Base-by-base conservation (phyloP, 306 rosid species). In the Vachellia collinsii region DNA sequence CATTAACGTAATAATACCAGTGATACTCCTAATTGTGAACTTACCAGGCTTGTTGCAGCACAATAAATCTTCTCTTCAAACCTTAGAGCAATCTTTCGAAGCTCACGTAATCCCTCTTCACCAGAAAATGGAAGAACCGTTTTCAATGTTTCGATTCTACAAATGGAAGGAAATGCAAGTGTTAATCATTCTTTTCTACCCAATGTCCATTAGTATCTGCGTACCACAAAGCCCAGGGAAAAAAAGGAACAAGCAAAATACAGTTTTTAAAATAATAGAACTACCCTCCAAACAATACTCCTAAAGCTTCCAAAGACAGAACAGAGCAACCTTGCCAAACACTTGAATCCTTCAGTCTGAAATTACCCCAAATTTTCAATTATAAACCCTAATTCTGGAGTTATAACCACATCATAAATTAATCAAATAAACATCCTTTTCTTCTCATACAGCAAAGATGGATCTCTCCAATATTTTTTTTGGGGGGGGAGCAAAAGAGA, bases 91-190 rank as follows among this genome's bases (percentile, higher is more conserved):
- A 92, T 94, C 80, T 88, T 91, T 85, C 59, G 77, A 53, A 94
- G 97, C 84, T 93, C 97, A 36, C 34, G 90, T 80, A 94, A 68
- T 71, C 98, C 97, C 20, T 90, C 97, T 70, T 80, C 87, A 76
- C 91, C 97, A 53, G 89, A 77, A 86, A 83, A 85, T 16, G 97
- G 97, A 79, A 91, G 89, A 79, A 88, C 91, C 85, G 87, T 90
- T 94, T 90, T 94, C 86, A 91, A 82, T 0, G 97, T 89, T 56
- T 93, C 91, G 97, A 87, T 90, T 88, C 97, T 94, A 56, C 54
- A 58, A 43, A 58, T 44, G 77, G n/a, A 66, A 51, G 85, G 38
- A 53, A 62, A 64, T 39, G 23, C 44, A 71, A 70, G 50, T 53
- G 38, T 41, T 12, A 20, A 72, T 16, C 3, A 20, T 37, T 37